Percentiles rank a stretch among this genome's conserved stretches.
Evolutionary conservation across 2,329 filamentous ascomycete genomes (phyloP).

Genomic region (Leptographium lundbergii): DNA sequence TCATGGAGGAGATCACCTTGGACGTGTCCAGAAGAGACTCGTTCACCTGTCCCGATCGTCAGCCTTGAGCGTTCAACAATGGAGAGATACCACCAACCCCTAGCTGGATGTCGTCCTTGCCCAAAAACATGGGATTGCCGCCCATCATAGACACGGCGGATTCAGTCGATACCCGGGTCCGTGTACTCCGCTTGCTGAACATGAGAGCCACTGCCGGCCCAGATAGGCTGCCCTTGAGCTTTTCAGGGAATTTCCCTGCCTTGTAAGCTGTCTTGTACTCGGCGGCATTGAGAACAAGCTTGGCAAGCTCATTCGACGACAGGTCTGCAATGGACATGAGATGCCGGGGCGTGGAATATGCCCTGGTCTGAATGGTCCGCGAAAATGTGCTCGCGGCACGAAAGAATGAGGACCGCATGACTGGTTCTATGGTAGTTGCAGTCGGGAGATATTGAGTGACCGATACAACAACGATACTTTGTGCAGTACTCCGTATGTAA

Average conservation of each 20-base stretch:
- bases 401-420: background rate
- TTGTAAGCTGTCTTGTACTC: constrained; percentile 68
- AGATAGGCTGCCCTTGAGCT: constrained; percentile 49
- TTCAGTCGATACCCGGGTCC: constrained; percentile 89
- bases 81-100: constrained; percentile 42
- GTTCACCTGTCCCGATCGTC: constrained; percentile 48
- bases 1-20: constrained; percentile 88
- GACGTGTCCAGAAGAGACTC: constrained; percentile 91
- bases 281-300: constrained; percentile 71
- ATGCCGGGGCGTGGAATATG: constrained; percentile 56
- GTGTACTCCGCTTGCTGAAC: constrained; percentile 91
- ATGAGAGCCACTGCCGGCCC: constrained; percentile 86
- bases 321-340: constrained; percentile 86
- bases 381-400: background rate
- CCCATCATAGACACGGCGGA: constrained; percentile 78
- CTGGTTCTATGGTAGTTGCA: background rate
- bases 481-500: too few species aligned
- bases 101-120: constrained; percentile 90
- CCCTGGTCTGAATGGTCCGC: constrained; percentile 18
- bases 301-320: constrained; percentile 63
- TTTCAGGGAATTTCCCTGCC: constrained; percentile 32
- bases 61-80: background rate
- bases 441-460: background rate
- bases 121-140: constrained; percentile 91
- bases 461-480: too few species aligned